phyloP scores from a whole-genome alignment of 805 yeast genomes.

The Kuraishia piskuri region DNA sequence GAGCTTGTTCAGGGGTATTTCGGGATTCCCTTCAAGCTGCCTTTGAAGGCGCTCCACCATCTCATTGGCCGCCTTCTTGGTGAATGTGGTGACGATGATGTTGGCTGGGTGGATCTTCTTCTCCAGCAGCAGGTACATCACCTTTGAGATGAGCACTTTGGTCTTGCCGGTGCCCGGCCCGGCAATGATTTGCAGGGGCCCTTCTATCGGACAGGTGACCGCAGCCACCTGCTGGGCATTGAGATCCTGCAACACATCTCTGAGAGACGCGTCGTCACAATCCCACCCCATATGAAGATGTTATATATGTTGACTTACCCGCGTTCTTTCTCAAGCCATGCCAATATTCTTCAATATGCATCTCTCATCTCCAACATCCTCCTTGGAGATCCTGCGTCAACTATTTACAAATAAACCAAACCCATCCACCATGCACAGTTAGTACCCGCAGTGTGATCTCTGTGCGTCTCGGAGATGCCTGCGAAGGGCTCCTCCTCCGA shows the following conservation, averaged over 20 bases:
- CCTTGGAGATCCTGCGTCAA: too few relatives aligned
- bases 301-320: neutral
- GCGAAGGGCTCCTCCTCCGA: too few relatives aligned
- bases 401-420: too few relatives aligned
- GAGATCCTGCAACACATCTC: conserved; percentile 12
- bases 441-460: too few relatives aligned
- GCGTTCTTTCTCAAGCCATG: neutral
- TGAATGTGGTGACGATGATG: conserved; percentile 84
- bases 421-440: too few relatives aligned
- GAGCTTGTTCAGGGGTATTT: conserved; percentile 29
- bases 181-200: conserved; percentile 42
- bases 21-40: conserved; percentile 23
- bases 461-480: too few relatives aligned
- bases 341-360: neutral
- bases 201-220: conserved; percentile 28
- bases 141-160: conserved; percentile 69
- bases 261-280: conserved; percentile 2
- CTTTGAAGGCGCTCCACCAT: conserved; percentile 53
- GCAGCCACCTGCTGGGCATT: conserved; percentile 35
- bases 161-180: conserved; percentile 76
- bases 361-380: too few relatives aligned
- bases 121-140: conserved; percentile 54
- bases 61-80: conserved; percentile 87
- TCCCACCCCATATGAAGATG: neutral
- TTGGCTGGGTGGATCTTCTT: conserved; percentile 47